A percentile compares a stretch with the other conserved stretches of the same genome.
Evolutionary conservation across 2,329 filamentous ascomycete species (phyloP).

Genomic region (Stylonectria norvegica): DNA sequence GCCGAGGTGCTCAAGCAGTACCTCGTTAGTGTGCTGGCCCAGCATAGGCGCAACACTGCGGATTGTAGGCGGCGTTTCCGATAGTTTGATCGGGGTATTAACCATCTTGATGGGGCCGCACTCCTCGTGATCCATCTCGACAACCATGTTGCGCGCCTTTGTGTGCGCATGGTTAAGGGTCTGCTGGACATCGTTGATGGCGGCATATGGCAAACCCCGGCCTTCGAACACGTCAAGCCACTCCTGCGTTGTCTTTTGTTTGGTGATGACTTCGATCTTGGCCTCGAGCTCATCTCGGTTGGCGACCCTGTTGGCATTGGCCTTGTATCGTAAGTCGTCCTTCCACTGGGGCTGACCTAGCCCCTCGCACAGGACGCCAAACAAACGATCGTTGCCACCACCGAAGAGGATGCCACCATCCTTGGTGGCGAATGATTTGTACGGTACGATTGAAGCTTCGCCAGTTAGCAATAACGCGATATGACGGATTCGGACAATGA

Average conservation of each 20-base stretch:
- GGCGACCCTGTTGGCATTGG: slow-evolving; percentile 61
- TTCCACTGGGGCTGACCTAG: slow-evolving; percentile 59
- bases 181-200: slow-evolving; percentile 86
- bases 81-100: slow-evolving; percentile 94
- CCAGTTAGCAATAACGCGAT: slow-evolving; percentile 4
- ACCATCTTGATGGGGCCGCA: slow-evolving; percentile 88
- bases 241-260: slow-evolving; percentile 75
- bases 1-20: slow-evolving; percentile 63
- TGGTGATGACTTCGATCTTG: slow-evolving; percentile 73
- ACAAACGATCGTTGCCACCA: slow-evolving; percentile 69
- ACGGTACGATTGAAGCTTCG: slow-evolving; percentile 91
- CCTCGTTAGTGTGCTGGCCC: slow-evolving; percentile 81
- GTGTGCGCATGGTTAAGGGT: slow-evolving; percentile 85
- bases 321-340: slow-evolving; percentile 54
- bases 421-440: slow-evolving; percentile 75
- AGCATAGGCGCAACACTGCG: slow-evolving; percentile 77
- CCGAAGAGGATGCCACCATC: slow-evolving; percentile 70
- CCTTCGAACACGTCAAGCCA: slow-evolving; percentile 87
- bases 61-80: slow-evolving; percentile 72
- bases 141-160: slow-evolving; percentile 81
- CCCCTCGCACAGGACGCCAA: slow-evolving; percentile 60
- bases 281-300: slow-evolving; percentile 75
- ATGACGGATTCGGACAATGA: background rate
- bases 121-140: slow-evolving; percentile 75
- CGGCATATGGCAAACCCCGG: slow-evolving; percentile 87